phyloP scores from a whole-genome alignment of 371 early-diverging fungal species.

The Apophysomyces trapeziformis region DNA sequence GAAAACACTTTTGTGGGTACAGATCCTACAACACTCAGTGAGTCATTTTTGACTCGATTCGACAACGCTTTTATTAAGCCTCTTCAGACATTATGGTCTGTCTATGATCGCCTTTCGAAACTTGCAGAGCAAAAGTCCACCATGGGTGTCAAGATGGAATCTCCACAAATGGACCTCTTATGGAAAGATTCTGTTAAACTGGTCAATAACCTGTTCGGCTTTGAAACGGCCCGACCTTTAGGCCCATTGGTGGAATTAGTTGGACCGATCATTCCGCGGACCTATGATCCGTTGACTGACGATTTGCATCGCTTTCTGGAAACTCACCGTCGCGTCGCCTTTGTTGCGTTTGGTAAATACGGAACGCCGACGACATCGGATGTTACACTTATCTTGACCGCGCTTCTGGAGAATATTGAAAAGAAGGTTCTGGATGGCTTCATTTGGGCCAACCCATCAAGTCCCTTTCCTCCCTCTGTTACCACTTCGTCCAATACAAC shows the following conservation, averaged over 20 bases:
- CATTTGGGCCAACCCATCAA: slow-evolving; percentile 30
- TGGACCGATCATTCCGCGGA: slow-evolving; percentile 38
- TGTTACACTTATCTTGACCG: slow-evolving; percentile 16
- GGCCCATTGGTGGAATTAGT: slow-evolving; percentile 39
- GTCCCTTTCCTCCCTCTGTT: slow-evolving; percentile 12
- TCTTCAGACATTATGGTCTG: not conserved
- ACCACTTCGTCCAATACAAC: slow-evolving; percentile 15
- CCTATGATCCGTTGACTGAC: slow-evolving; percentile 13
- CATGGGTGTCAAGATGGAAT: not conserved
- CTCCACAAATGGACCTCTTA: not conserved
- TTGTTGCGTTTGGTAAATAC: slow-evolving; percentile 43
- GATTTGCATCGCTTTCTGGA: slow-evolving; percentile 19
- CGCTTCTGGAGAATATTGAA: slow-evolving; percentile 26
- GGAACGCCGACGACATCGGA: slow-evolving; percentile 12
- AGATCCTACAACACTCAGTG: slow-evolving; percentile 19
- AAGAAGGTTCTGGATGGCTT: slow-evolving; percentile 32
- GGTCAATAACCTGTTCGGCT: slow-evolving; percentile 31
- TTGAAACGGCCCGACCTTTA: slow-evolving; percentile 35
- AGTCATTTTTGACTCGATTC: slow-evolving; percentile 22
- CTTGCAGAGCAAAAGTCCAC: not conserved
- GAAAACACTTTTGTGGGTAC: not conserved
- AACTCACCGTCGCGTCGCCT: slow-evolving; percentile 25
- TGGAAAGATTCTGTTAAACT: slow-evolving; percentile 29
- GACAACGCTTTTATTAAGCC: slow-evolving; percentile 22
- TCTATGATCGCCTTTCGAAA: not conserved